Percentiles rank a stretch among this genome's conserved stretches.
These are phyloP conservation scores for Selaginella moellendorffii DNA, from an alignment of 75 land plant species.

Conservation along the genomic window DNA sequence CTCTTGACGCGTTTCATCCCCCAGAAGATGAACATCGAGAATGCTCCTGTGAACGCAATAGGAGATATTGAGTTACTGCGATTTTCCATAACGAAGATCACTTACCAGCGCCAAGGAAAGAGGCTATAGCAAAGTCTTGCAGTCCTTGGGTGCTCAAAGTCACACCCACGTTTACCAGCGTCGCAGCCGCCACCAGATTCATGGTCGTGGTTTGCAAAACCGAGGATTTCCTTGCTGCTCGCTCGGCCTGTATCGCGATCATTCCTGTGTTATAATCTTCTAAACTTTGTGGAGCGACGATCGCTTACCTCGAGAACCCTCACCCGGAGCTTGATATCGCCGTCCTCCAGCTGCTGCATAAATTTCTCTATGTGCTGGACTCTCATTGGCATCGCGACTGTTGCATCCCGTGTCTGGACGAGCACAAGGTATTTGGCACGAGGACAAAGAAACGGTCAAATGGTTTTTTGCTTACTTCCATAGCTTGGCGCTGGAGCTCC, in stretches of 20 bases:
- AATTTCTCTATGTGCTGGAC: conserved; percentile 73
- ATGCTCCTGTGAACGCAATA: conserved; percentile 56
- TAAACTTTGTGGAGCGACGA: background rate
- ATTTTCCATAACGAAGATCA: background rate
- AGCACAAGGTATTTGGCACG: background rate
- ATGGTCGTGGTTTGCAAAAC: conserved; percentile 80
- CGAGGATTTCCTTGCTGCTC: conserved; percentile 80
- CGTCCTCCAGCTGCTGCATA: conserved; percentile 72
- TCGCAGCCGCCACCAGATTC: conserved; percentile 54
- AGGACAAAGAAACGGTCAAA: background rate
- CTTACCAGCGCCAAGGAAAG: conserved; percentile 74
- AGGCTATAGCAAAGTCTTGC: conserved; percentile 45
- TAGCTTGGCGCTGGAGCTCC: conserved; percentile 50
- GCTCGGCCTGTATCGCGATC: conserved; percentile 48
- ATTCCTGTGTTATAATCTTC: background rate
- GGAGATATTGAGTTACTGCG: too few relatives aligned
- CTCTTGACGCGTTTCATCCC: conserved; percentile 63
- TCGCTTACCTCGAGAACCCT: conserved; percentile 70
- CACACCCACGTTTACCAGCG: conserved; percentile 63
- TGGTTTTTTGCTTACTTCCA: conserved; percentile 27
- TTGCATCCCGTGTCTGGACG: conserved; percentile 61
- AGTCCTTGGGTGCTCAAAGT: conserved; percentile 53
- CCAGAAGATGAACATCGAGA: conserved; percentile 32
- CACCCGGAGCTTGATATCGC: conserved; percentile 86
- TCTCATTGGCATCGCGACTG: conserved; percentile 85